Evolutionary conservation across 2,329 filamentous ascomycete species (phyloP).

Genomic region (Stachybotrys chlorohalonatus): DNA sequence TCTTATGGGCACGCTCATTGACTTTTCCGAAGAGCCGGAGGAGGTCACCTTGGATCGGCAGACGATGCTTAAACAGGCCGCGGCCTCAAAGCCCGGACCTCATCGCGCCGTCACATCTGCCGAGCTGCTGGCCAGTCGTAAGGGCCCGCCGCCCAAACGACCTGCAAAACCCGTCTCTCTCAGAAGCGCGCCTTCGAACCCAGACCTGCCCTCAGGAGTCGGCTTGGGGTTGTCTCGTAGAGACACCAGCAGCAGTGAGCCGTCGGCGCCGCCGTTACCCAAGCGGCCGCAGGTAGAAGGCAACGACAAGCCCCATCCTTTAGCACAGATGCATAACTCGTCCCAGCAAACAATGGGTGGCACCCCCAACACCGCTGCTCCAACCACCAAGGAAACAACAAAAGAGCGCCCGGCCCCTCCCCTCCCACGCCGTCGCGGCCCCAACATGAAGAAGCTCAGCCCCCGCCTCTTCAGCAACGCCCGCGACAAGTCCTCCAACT

Average conservation of each 20-base stretch:
- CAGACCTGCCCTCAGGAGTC: constrained; percentile 8
- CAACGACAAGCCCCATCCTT: constrained; percentile 23
- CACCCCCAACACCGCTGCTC: constrained; percentile 6
- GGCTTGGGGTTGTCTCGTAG: constrained; percentile 2
- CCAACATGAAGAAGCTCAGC: constrained; percentile 20
- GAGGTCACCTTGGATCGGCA: constrained; percentile 24
- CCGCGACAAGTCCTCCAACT: constrained; percentile 23
- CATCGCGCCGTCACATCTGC: constrained; percentile 14
- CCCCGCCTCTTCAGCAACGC: constrained; percentile 20
- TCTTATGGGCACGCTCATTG: constrained; percentile 50
- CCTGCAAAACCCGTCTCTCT: constrained; percentile 50
- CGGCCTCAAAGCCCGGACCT: constrained; percentile 8
- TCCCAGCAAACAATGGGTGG: constrained; percentile 21
- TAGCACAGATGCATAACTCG: constrained; percentile 31
- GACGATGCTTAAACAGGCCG: constrained; percentile 18
- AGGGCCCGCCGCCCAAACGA: constrained; percentile 40
- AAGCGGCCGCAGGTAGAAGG: constrained; percentile 20
- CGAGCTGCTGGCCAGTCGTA: constrained; percentile 20
- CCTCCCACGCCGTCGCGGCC: constrained; percentile 35
- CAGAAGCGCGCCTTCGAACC: constrained; percentile 31
- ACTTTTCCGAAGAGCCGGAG: constrained; percentile 46
- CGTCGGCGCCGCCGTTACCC: constrained; percentile 22
- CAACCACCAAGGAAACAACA: constrained; percentile 1
- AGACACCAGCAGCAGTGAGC: constrained; percentile 2
- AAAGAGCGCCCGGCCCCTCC: constrained; percentile 31